A percentile compares a stretch with the other conserved stretches of the same genome.
Conservation (phyloP, 257 asterid species). For the Solanum pinnatisectum region DNA sequence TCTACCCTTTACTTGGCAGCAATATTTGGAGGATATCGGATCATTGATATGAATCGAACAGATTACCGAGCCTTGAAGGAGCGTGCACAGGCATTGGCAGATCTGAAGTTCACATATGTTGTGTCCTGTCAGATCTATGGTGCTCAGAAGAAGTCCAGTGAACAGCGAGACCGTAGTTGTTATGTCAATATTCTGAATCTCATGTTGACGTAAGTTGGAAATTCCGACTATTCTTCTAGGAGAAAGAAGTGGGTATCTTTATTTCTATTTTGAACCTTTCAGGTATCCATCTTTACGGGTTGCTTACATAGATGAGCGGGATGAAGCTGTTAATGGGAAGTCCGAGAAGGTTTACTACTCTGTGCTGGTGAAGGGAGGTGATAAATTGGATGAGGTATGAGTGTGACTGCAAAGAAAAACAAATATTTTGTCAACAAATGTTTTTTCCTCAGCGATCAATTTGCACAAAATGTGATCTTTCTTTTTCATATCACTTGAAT, state of each 20-base stretch:
- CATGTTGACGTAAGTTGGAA: slow-evolving; percentile 69
- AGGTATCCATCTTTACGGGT: slow-evolving; percentile 95
- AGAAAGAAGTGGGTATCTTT: not conserved
- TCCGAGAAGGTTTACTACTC: slow-evolving; percentile 74
- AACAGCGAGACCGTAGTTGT: slow-evolving; percentile 58
- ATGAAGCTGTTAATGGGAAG: slow-evolving; percentile 46
- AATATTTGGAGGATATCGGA: slow-evolving; percentile 78
- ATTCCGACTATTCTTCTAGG: not conserved
- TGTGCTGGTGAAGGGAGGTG: slow-evolving; percentile 95
- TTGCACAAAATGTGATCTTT: not conserved
- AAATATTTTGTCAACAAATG: not conserved
- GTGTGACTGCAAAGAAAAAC: not conserved
- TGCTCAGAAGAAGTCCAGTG: slow-evolving; percentile 84
- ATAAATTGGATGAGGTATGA: slow-evolving; percentile 87
- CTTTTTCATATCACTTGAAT: not conserved
- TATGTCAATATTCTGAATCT: slow-evolving; percentile 82
- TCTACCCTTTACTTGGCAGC: slow-evolving; percentile 35
- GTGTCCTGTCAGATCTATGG: slow-evolving; percentile 98
- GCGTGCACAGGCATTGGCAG: slow-evolving; percentile 83
- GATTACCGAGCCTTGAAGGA: slow-evolving; percentile 53
- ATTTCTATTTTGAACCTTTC: slow-evolving; percentile 10
- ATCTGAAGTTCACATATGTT: slow-evolving; percentile 90
- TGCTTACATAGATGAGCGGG: slow-evolving; percentile 95
- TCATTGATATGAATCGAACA: slow-evolving; percentile 38
- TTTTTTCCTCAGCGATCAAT: not conserved